Conservation (phyloP, 106 monocot genomes). For the Acorus gramineus region DNA sequence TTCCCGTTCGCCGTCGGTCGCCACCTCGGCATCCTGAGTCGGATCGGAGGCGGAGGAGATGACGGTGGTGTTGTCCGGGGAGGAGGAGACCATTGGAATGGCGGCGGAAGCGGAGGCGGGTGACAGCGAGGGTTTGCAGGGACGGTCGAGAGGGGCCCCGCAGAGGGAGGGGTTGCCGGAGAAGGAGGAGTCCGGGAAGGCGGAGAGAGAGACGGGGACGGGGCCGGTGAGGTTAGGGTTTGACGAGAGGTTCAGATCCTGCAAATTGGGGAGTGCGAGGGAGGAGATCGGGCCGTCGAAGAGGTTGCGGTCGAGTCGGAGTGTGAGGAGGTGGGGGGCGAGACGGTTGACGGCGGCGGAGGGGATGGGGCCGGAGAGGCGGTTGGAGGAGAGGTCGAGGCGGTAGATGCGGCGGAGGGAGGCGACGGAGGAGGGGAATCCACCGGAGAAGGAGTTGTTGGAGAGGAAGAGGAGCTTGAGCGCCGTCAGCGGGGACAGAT, state of each 20-base stretch:
- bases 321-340: slow-evolving; percentile 44
- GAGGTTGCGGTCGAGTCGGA: slow-evolving; percentile 50
- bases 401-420: slow-evolving; percentile 32
- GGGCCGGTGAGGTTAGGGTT: slow-evolving; percentile 19
- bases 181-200: slow-evolving; percentile 9
- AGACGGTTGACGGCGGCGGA: slow-evolving; percentile 6
- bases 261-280: too few relatives aligned
- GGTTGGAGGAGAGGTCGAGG: slow-evolving; percentile 47
- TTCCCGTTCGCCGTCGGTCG: not conserved
- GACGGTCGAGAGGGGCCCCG: slow-evolving; percentile 9
- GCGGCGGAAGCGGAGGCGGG: not conserved
- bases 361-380: slow-evolving; percentile 43
- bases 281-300: too few relatives aligned
- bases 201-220: slow-evolving; percentile 27
- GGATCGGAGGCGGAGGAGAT: not conserved
- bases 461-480: slow-evolving; percentile 64
- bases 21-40: not conserved
- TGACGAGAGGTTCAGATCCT: too few relatives aligned
- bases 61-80: not conserved
- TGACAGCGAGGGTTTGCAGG: not conserved
- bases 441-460: slow-evolving; percentile 45
- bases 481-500: slow-evolving; percentile 20
- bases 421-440: slow-evolving; percentile 21
- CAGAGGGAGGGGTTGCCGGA: slow-evolving; percentile 34
- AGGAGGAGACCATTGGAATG: not conserved